Base-by-base conservation (phyloP, 306 rosid genomes). In the cucumber (Cucumis sativus) region DNA sequence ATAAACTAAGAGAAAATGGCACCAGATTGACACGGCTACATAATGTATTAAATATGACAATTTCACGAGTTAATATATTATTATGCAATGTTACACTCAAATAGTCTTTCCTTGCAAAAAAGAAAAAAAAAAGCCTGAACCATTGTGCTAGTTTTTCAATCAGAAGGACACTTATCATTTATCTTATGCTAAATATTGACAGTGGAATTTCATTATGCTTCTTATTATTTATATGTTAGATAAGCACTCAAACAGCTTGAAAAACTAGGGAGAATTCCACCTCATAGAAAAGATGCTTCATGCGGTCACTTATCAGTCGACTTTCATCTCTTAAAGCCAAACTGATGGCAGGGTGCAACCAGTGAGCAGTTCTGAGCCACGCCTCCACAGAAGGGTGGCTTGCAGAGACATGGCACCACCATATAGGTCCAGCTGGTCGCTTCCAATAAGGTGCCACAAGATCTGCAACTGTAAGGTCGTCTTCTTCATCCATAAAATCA, bases 401-500 rank as follows among this genome's bases (percentile, higher is more conserved):
- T 59, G 97, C 96, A 81, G 88, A 81, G 78, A 96, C 86, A 86
- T 96, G 92, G 83, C 99, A 89, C 99, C 99, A 96, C 99, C 97
- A 96, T 78, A 59, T 76, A 18, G 99, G 98, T 60, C 99, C 99
- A 23, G 88, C 89, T 4, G 98, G 96, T 43, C 84, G 91, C 87
- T 92, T 96, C 99, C 99, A 90, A 63, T 89, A 92, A 4, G 98
- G 98, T 66, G 96, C 88, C 18, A 91, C 98, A 65, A 92, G 62
- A 81, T 92, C 99, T 54, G 98, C 98, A 83, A 87, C 99, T 21
- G 99, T 86, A 43, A 88, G 56, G 79, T 88, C 93, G 81, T 84
- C 93, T 81, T 91, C 93, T 64, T 85, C 84, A 70, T 87, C 92
- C 58, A 79, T 80, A 17, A 82, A 75, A 40, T 75, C 93, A 81